Conservation (phyloP, 768 basidiomycete genomes). For the Mrakia blollopis region DNA sequence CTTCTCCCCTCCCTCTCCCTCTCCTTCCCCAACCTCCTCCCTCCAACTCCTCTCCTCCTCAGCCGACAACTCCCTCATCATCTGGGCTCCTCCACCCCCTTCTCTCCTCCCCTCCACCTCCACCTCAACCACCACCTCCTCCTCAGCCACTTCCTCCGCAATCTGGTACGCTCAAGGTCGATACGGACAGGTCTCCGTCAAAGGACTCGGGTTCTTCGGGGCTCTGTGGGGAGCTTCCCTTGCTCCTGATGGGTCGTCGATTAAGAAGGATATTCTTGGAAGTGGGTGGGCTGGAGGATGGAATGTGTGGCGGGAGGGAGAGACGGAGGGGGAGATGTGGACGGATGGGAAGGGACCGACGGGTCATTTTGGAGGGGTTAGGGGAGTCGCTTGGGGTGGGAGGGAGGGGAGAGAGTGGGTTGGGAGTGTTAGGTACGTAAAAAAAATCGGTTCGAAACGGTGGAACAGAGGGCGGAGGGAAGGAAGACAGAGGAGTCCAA, state of each 20-base stretch:
- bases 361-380: slow-evolving; percentile 79
- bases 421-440: slow-evolving; percentile 74
- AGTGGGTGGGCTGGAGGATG: slow-evolving; percentile 95
- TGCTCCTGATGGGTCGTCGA: slow-evolving; percentile 34
- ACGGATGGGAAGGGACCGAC: slow-evolving; percentile 67
- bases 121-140: slow-evolving; percentile 44
- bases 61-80: slow-evolving; percentile 87
- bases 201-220: slow-evolving; percentile 84
- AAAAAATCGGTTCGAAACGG: too few relatives aligned
- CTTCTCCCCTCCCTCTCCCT: slow-evolving; percentile 58
- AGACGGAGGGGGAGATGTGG: slow-evolving; percentile 55
- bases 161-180: slow-evolving; percentile 88
- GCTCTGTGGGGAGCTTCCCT: slow-evolving; percentile 62
- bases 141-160: slow-evolving; percentile 39
- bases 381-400: slow-evolving; percentile 73
- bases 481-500: too few relatives aligned
- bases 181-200: slow-evolving; percentile 88
- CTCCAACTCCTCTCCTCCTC: slow-evolving; percentile 82
- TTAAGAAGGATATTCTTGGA: slow-evolving; percentile 62
- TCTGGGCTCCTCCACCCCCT: slow-evolving; percentile 75
- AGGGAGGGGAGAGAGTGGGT: slow-evolving; percentile 62
- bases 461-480: too few relatives aligned
- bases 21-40: slow-evolving; percentile 35
- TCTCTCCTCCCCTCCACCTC: slow-evolving; percentile 36
- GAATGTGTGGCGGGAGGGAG: slow-evolving; percentile 59